These are phyloP conservation scores for Moesziomyces antarcticus DNA, from an alignment of 1,284 basidiomycete species.

Conservation along the genomic window DNA sequence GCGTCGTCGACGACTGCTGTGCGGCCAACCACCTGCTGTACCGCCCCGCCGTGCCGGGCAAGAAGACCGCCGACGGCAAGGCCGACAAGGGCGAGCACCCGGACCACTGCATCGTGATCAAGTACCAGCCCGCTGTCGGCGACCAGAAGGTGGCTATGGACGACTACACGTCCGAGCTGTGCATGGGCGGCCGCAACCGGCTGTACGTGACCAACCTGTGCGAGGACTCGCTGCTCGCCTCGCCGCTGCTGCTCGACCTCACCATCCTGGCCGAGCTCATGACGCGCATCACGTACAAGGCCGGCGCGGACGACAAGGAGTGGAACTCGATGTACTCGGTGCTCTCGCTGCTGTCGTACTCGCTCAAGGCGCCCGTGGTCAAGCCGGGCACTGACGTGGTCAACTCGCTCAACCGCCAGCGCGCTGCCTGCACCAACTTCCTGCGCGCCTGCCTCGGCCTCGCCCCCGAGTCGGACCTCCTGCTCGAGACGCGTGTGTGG, in stretches of 20 bases:
- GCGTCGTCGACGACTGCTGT: conserved; percentile 82
- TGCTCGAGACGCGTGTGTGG: conserved; percentile 65
- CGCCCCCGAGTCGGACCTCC: conserved; percentile 64
- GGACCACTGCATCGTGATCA: conserved; percentile 88
- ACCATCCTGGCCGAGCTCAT: conserved; percentile 93
- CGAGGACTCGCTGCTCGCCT: conserved; percentile 92
- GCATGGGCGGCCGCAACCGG: conserved; percentile 72
- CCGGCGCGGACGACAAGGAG: conserved; percentile 41
- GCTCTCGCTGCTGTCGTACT: conserved; percentile 63
- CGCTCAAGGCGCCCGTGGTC: conserved; percentile 92
- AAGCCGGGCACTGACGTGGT: conserved; percentile 95
- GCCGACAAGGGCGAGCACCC: conserved; percentile 87
- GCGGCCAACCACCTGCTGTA: conserved; percentile 86
- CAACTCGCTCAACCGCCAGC: conserved; percentile 93
- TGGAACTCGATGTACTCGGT: conserved; percentile 67
- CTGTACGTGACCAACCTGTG: conserved; percentile 54
- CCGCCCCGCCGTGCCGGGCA: conserved; percentile 75
- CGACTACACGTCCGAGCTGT: conserved; percentile 93
- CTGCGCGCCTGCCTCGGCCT: conserved; percentile 73
- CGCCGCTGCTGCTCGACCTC: conserved; percentile 93
- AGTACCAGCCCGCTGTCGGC: conserved; percentile 80
- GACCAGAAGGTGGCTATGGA: conserved; percentile 90
- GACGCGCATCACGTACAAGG: conserved; percentile 83
- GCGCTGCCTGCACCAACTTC: conserved; percentile 91
- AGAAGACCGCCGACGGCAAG: conserved; percentile 69